Conservation (phyloP, 805 yeast genomes). For the Barnettozyma botsteinii region DNA sequence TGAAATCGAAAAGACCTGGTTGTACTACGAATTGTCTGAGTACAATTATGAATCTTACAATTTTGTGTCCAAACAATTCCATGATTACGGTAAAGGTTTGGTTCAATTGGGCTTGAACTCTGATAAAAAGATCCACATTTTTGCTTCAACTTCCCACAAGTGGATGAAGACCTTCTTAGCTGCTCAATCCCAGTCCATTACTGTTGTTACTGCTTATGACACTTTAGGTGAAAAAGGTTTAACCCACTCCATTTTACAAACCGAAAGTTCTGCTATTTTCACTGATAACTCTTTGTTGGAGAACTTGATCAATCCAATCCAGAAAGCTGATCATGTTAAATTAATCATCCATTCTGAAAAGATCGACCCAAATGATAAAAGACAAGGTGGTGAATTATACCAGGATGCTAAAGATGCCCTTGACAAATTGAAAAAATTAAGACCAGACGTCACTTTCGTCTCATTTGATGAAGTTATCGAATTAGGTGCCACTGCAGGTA, state of each 20-base stretch:
- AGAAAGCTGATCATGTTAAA: constrained; percentile 54
- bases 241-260: constrained; percentile 78
- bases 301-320: constrained; percentile 66
- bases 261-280: constrained; percentile 72
- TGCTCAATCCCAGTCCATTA: constrained; percentile 68
- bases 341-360: constrained; percentile 66
- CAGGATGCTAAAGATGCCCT: constrained; percentile 50
- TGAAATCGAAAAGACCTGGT: constrained; percentile 81
- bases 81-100: constrained; percentile 68
- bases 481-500: constrained; percentile 50
- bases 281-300: constrained; percentile 73
- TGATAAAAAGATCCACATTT: constrained; percentile 67
- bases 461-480: constrained; percentile 59
- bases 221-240: constrained; percentile 87
- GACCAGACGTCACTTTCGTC: constrained; percentile 70
- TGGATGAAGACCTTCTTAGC: constrained; percentile 91
- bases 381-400: constrained; percentile 57
- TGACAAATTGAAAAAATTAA: constrained; percentile 52
- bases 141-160: constrained; percentile 79
- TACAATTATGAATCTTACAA: constrained; percentile 62
- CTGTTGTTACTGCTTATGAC: constrained; percentile 94
- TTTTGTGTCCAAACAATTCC: constrained; percentile 46
- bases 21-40: constrained; percentile 69
- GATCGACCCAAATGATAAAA: constrained; percentile 55
- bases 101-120: constrained; percentile 67